These are phyloP conservation scores for Jimgerdemannia lactiflua DNA, from an alignment of 192 early-diverging fungal genomes.

Conservation along the genomic window DNA sequence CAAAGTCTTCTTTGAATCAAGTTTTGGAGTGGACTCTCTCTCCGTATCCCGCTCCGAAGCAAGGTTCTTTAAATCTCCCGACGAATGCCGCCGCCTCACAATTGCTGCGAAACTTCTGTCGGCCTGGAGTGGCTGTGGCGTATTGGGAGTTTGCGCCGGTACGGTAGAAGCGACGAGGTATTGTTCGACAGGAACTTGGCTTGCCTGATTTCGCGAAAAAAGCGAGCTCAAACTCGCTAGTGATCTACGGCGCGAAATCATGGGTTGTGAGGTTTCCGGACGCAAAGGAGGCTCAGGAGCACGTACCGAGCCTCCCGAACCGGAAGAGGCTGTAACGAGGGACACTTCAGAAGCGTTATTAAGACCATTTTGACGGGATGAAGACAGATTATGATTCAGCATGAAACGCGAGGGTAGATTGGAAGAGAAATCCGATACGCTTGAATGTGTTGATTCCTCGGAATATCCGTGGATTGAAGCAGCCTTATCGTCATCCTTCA, in stretches of 20 bases:
- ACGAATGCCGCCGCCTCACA: conserved; percentile 20
- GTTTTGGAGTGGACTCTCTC: background rate
- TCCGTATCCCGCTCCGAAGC: background rate
- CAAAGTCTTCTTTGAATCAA: background rate
- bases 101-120: background rate
- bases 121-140: background rate
- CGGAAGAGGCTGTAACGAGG: background rate
- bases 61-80: conserved; percentile 13
- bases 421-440: conserved; percentile 3
- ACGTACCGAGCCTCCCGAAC: background rate
- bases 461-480: background rate
- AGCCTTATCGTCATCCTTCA: background rate
- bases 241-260: conserved; percentile 13
- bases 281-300: background rate
- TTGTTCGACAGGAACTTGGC: background rate
- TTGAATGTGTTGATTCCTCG: conserved; percentile 2
- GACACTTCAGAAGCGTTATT: background rate
- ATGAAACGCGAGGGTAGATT: background rate
- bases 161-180: conserved; percentile 1
- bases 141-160: background rate
- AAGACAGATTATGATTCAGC: background rate
- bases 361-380: background rate
- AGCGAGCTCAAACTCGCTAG: conserved; percentile 12
- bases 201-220: conserved; percentile 14
- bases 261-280: background rate